Percentiles rank a stretch among this genome's conserved stretches.
These are phyloP conservation scores for Ochromonas danica DNA, from an alignment of 108 stramenopile genomes.

Conservation along the genomic window DNA sequence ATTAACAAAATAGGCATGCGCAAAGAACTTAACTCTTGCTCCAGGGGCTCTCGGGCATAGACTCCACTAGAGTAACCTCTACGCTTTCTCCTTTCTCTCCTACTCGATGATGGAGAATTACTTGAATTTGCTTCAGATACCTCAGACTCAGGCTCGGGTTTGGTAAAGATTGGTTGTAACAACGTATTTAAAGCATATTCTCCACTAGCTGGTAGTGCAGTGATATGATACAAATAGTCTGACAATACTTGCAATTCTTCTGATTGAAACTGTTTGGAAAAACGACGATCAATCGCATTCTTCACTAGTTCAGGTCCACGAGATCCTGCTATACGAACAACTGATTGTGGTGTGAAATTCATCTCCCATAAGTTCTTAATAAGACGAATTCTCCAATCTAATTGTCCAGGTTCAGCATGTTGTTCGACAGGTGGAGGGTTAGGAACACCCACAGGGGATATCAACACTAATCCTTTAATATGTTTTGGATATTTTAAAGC, in stretches of 20 bases:
- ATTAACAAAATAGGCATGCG: background rate
- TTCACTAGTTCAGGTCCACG: background rate
- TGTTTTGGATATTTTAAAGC: constrained; percentile 10
- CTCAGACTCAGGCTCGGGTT: background rate
- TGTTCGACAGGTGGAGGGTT: background rate
- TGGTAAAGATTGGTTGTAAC: constrained; percentile 7
- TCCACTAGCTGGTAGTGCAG: background rate
- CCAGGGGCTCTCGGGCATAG: background rate
- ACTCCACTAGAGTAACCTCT: no score
- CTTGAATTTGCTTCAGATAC: background rate
- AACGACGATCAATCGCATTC: constrained; percentile 1
- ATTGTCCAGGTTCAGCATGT: background rate
- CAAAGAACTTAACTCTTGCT: no score
- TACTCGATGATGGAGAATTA: background rate
- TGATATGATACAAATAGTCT: constrained; percentile 15
- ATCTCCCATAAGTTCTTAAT: background rate
- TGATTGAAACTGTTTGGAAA: background rate
- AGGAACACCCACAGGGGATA: constrained; percentile 8
- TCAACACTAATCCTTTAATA: background rate
- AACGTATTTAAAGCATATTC: constrained; percentile 1
- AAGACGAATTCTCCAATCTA: constrained; percentile 1
- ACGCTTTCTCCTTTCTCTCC: no score
- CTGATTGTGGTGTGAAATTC: background rate
- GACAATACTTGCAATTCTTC: background rate
- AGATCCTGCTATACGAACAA: background rate